Conservation (phyloP, 306 rosid genomes). For the Ammopiptanthus mongolicus region DNA sequence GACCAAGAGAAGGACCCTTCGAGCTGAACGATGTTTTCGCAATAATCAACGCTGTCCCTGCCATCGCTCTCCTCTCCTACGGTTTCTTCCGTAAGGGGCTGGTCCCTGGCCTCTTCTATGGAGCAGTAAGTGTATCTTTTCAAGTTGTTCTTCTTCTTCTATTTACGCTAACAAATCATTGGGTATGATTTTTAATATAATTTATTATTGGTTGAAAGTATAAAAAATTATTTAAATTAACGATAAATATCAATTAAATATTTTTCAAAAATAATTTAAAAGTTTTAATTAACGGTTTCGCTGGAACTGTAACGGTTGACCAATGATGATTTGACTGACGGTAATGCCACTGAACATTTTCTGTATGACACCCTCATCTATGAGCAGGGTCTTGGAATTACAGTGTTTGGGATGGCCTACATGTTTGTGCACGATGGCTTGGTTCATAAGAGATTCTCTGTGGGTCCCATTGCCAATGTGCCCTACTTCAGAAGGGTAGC, state of each 20-base stretch:
- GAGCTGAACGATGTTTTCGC: slow-evolving; percentile 97
- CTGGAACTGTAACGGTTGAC: no score
- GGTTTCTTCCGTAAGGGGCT: slow-evolving; percentile 91
- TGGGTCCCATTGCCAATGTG: slow-evolving; percentile 97
- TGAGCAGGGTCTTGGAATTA: slow-evolving; percentile 89
- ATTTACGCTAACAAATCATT: no score
- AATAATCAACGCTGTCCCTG: slow-evolving; percentile 82
- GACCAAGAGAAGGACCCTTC: slow-evolving; percentile 93
- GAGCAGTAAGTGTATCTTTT: slow-evolving; percentile 62
- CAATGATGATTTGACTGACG: neutral
- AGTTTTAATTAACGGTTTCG: no score
- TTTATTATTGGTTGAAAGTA: no score
- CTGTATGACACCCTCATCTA: neutral
- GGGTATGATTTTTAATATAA: no score
- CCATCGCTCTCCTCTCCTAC: slow-evolving; percentile 83
- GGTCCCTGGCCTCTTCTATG: slow-evolving; percentile 88
- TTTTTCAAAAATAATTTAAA: no score
- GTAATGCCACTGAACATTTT: slow-evolving; percentile 8
- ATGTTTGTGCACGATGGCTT: slow-evolving; percentile 98
- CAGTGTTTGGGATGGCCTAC: slow-evolving; percentile 95
- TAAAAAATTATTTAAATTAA: no score
- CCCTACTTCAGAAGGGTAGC: slow-evolving; percentile 91
- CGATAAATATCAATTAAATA: no score
- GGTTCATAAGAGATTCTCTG: slow-evolving; percentile 92
- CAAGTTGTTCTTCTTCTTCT: no score